These are phyloP conservation scores for Jamesozyma jinghongensis DNA, from an alignment of 805 yeast species.

Conservation along the genomic window DNA sequence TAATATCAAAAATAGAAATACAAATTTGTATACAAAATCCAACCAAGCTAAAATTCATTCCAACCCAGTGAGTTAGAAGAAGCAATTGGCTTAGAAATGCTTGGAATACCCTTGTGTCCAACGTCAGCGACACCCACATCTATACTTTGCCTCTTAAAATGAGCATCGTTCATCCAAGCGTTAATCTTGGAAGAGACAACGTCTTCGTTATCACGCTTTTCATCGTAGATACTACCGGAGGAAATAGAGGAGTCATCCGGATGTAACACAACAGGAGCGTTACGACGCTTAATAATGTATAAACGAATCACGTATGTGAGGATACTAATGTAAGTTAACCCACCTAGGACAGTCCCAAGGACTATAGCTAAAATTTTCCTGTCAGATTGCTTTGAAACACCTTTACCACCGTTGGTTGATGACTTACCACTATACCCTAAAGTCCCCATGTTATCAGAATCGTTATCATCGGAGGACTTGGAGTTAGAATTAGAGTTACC, in stretches of 20 bases:
- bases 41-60: slow-evolving; percentile 30
- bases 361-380: slow-evolving; percentile 65
- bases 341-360: slow-evolving; percentile 76
- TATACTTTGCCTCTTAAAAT: background rate
- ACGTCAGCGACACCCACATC: slow-evolving; percentile 5
- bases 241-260: slow-evolving; percentile 12
- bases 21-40: background rate
- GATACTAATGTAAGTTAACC: slow-evolving; percentile 51
- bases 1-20: background rate
- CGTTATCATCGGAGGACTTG: slow-evolving; percentile 3
- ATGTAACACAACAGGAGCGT: slow-evolving; percentile 11
- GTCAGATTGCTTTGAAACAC: slow-evolving; percentile 21
- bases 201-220: slow-evolving; percentile 14
- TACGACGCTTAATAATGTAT: slow-evolving; percentile 34
- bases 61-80: slow-evolving; percentile 68
- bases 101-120: slow-evolving; percentile 27
- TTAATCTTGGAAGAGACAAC: slow-evolving; percentile 25
- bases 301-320: slow-evolving; percentile 48
- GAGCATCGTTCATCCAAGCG: slow-evolving; percentile 26
- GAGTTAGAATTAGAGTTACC: slow-evolving; percentile 3
- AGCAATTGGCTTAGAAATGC: slow-evolving; percentile 60
- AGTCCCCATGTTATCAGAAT: slow-evolving; percentile 11
- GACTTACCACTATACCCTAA: slow-evolving; percentile 18
- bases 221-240: slow-evolving; percentile 2
- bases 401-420: slow-evolving; percentile 7